A percentile compares a stretch with the other conserved stretches of the same genome.
Conservation (phyloP, 2,329 filamentous ascomycete genomes). For the Niveomyces coronatus region DNA sequence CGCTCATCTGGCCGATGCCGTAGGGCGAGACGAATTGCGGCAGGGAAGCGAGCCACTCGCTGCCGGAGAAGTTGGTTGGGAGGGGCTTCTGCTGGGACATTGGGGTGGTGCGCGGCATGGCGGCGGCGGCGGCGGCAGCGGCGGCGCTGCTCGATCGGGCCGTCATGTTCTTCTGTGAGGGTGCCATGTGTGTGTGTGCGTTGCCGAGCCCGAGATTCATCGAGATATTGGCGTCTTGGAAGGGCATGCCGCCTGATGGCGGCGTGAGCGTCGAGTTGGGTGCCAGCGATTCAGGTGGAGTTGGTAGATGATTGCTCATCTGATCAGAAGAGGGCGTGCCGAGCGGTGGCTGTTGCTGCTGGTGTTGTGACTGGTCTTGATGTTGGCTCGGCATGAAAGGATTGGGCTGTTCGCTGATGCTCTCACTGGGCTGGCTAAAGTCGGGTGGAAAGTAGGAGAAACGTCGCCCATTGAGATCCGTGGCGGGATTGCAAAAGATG, state of each 20-base stretch:
- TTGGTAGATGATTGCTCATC: constrained; percentile 27
- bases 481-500: constrained; percentile 51
- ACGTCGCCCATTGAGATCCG: constrained; percentile 43
- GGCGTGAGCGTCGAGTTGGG: constrained; percentile 25
- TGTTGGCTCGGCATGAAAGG: constrained; percentile 7
- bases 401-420: constrained; percentile 3
- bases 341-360: constrained; percentile 3
- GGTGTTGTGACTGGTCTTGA: constrained; percentile 1
- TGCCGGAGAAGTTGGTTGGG: constrained; percentile 29
- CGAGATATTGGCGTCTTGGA: constrained; percentile 24
- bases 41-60: constrained; percentile 45
- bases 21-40: constrained; percentile 44
- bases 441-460: constrained; percentile 58
- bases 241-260: constrained; percentile 25
- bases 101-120: constrained; percentile 29
- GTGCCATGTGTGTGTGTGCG: constrained; percentile 20
- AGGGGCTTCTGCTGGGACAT: constrained; percentile 31
- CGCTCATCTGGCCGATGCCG: constrained; percentile 32
- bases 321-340: too few relatives aligned
- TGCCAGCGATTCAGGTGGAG: constrained; percentile 34
- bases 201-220: constrained; percentile 1
- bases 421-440: constrained; percentile 24
- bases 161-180: constrained; percentile 18
- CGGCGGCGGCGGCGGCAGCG: constrained; percentile 26
- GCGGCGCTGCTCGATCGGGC: too few relatives aligned